Evolutionary conservation across 2,329 filamentous ascomycete genomes (phyloP), one percentile per base, ranked within the genome.

Genomic region (Coniosporium tulheliwenetii): DNA sequence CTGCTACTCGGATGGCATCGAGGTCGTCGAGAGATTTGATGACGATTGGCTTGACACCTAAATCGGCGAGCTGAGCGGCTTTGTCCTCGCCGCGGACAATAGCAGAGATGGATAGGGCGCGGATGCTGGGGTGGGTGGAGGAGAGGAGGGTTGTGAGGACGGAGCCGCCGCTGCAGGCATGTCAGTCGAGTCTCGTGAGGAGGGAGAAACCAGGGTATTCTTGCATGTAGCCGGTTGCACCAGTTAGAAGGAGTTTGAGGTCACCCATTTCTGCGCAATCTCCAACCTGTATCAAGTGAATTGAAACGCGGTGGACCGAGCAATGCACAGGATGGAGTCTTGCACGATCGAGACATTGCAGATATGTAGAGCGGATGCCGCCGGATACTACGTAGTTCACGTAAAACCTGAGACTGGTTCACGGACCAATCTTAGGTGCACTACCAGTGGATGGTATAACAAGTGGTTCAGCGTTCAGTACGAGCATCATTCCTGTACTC

Each of bases 1-100:
- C 41, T 3, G 42, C 38, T 16, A 31, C 36, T n/a, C 34, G 44
- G n/a, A 43, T 47, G 16, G 40, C 13, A 7, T 44, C 41, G 13
- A 38, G 33, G 40, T 51, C 49, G 42, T 49, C 48, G 12, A 54
- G 43, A 38, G 46, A 47, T 5, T 40, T 14, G 42, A 43, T 46
- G 12, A 49, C 29, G 31, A 44, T 32, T 9, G 44, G 30, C 7
- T 47, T 39, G 32, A 49, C 43, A 16, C 45, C 38, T 44, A 46
- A 10, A 33, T 30, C 26, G 10, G 43, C 33, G 9, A 45, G 34
- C 8, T 37, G 39, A 5, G 32, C 26, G 2, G 42, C 41, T 10
- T 43, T 36, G 5, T 42, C 37, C 10, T 37, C 35, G 36, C 41
- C 44, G 5, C 47, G 47, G 16, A 46, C 30, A 14, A 49, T 38